Conservation (phyloP, 2,329 filamentous ascomycete species). For the Hymenoscyphus linearis region DNA sequence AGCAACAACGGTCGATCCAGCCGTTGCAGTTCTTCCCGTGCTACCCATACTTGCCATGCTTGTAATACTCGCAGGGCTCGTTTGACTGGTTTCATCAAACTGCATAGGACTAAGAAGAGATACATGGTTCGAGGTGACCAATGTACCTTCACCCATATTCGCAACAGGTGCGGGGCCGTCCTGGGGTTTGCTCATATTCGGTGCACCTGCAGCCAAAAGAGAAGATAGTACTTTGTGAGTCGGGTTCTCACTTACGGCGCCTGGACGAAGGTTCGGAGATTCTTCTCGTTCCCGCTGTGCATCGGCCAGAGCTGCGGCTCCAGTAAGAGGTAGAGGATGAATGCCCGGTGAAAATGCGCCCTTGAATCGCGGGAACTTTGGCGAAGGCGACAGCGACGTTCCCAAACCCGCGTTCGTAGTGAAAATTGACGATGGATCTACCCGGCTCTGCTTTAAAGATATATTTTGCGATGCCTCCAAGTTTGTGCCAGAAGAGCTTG, state of each 20-base stretch:
- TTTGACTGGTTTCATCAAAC: conserved; percentile 29
- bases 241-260: conserved; percentile 47
- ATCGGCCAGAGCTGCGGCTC: conserved; percentile 50
- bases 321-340: conserved; percentile 43
- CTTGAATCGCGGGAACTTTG: conserved; percentile 31
- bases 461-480: conserved; percentile 22
- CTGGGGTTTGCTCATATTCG: conserved; percentile 51
- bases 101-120: conserved; percentile 27
- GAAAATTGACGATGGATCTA: conserved; percentile 23
- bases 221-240: conserved; percentile 48
- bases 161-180: conserved; percentile 39
- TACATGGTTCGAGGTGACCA: conserved; percentile 28
- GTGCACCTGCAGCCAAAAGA: conserved; percentile 48
- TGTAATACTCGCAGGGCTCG: conserved; percentile 30
- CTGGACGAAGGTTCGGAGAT: conserved; percentile 34
- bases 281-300: conserved; percentile 44
- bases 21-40: conserved; percentile 31
- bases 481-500: conserved; percentile 14
- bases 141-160: conserved; percentile 30
- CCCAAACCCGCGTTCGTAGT: conserved; percentile 27
- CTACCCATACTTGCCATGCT: conserved; percentile 30
- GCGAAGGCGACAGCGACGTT: conserved; percentile 23
- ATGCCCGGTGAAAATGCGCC: conserved; percentile 31
- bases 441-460: conserved; percentile 29
- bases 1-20: conserved; percentile 29